Conservation (phyloP, 257 asterid genomes). For the Nicotiana attenuata region DNA sequence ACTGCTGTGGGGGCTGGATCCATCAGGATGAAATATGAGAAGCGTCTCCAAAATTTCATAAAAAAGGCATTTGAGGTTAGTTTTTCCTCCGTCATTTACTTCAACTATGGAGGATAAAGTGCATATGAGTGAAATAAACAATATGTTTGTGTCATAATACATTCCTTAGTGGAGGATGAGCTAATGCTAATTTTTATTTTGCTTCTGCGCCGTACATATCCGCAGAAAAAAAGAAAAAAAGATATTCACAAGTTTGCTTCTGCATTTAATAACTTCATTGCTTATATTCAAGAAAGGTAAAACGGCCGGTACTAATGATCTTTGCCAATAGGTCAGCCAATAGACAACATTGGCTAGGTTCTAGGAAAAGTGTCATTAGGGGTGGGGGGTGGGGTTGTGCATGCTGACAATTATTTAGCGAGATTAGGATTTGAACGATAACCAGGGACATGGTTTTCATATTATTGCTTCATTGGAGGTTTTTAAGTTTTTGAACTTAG, state of each 20-base stretch:
- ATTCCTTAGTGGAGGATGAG: background rate
- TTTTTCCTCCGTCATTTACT: background rate
- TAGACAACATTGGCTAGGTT: background rate
- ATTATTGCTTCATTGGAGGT: background rate
- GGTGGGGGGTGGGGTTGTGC: background rate
- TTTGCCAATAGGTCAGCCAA: background rate
- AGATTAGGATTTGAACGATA: background rate
- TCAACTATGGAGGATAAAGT: background rate
- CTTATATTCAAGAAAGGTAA: too few species aligned
- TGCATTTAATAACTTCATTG: background rate
- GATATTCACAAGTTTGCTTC: background rate
- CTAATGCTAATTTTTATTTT: background rate
- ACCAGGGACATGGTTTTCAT: background rate
- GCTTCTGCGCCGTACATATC: background rate
- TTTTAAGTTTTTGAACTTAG: background rate
- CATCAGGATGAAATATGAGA: constrained; percentile 79
- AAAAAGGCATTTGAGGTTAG: constrained; percentile 91
- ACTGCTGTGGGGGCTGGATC: constrained; percentile 91
- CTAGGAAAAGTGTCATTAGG: background rate
- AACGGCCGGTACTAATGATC: background rate
- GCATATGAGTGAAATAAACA: background rate
- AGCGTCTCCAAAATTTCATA: constrained; percentile 67
- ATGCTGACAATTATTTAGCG: background rate
- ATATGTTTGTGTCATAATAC: background rate
- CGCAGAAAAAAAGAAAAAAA: background rate